Percentiles rank a stretch among this genome's conserved stretches.
Evolutionary conservation across 2,329 filamentous ascomycete genomes (phyloP).

Genomic region (Byssoonygena ceratinophila): DNA sequence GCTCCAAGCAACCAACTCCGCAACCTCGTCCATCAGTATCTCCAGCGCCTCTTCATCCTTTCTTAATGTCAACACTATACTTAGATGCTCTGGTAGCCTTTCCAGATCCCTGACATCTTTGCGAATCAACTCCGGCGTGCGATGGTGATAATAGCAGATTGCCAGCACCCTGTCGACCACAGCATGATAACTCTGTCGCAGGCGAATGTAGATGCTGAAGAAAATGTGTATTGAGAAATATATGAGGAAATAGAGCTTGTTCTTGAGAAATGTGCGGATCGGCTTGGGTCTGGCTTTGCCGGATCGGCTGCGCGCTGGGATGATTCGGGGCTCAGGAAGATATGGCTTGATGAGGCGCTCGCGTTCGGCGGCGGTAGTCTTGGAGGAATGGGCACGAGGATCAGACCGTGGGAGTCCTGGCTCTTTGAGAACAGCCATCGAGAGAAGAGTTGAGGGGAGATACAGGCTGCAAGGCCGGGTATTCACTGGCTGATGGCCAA

Average conservation of each 20-base stretch:
- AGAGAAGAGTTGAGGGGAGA: not conserved
- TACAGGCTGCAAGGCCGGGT: not conserved
- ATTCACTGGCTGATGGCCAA: not conserved
- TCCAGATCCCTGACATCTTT: constrained; percentile 68
- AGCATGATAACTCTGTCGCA: constrained; percentile 68
- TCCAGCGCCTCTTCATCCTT: constrained; percentile 66
- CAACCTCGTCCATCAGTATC: constrained; percentile 75
- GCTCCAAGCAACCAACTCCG: constrained; percentile 88
- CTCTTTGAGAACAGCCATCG: constrained; percentile 5
- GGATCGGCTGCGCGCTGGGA: constrained; percentile 17
- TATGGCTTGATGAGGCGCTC: constrained; percentile 44
- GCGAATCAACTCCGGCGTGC: constrained; percentile 82
- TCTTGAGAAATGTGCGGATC: constrained; percentile 37
- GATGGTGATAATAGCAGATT: constrained; percentile 87
- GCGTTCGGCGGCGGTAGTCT: constrained; percentile 39
- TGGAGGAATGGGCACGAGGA: constrained; percentile 10
- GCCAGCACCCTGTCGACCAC: constrained; percentile 67
- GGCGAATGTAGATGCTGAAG: constrained; percentile 79
- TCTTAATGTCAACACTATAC: constrained; percentile 66
- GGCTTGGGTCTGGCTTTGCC: constrained; percentile 26
- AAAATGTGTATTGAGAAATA: constrained; percentile 53
- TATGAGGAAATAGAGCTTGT: constrained; percentile 35
- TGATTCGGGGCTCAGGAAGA: constrained; percentile 38
- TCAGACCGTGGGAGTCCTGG: constrained; percentile 4
- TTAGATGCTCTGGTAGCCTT: constrained; percentile 73